Percentiles rank a stretch among this genome's conserved stretches.
Evolutionary conservation across 2,329 filamentous ascomycete genomes (phyloP).

Genomic region (Fusarium tuaranense): DNA sequence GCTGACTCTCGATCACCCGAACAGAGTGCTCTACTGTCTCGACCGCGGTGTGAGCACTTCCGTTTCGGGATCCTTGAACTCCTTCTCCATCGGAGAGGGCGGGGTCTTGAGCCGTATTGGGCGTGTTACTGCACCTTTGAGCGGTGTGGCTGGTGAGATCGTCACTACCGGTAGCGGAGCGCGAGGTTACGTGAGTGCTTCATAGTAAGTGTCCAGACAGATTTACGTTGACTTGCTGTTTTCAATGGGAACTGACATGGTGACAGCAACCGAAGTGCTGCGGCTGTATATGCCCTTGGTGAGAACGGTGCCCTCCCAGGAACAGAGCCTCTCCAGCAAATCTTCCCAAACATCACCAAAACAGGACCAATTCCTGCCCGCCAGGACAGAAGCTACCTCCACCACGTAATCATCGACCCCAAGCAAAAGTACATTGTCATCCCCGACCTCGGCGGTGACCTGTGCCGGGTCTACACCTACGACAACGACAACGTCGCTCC

Average conservation of each 20-base stretch:
- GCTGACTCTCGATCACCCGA: constrained; percentile 30
- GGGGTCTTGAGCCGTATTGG: constrained; percentile 26
- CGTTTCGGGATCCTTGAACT: constrained; percentile 36
- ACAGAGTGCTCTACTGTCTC: constrained; percentile 37
- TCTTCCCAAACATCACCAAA: constrained; percentile 31
- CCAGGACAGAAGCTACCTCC: constrained; percentile 39
- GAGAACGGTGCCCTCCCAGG: constrained; percentile 29
- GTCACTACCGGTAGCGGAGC: constrained; percentile 23
- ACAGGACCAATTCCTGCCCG: constrained; percentile 34
- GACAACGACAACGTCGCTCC: constrained; percentile 37
- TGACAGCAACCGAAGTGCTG: constrained; percentile 25
- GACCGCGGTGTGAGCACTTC: constrained; percentile 25
- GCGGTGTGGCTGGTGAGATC: constrained; percentile 35
- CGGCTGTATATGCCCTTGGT: constrained; percentile 28
- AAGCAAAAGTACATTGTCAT: constrained; percentile 37
- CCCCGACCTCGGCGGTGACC: constrained; percentile 39
- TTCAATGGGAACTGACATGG: background rate
- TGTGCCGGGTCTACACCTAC: constrained; percentile 35
- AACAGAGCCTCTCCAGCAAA: constrained; percentile 28
- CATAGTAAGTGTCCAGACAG: constrained; percentile 31
- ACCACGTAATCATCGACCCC: constrained; percentile 40
- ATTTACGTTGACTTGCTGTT: no score
- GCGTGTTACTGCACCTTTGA: constrained; percentile 22
- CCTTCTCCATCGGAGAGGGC: constrained; percentile 23
- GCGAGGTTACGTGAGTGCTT: constrained; percentile 35